phyloP scores from a whole-genome alignment of 164 flowering plant genomes.

The Aristolochia fimbriata region DNA sequence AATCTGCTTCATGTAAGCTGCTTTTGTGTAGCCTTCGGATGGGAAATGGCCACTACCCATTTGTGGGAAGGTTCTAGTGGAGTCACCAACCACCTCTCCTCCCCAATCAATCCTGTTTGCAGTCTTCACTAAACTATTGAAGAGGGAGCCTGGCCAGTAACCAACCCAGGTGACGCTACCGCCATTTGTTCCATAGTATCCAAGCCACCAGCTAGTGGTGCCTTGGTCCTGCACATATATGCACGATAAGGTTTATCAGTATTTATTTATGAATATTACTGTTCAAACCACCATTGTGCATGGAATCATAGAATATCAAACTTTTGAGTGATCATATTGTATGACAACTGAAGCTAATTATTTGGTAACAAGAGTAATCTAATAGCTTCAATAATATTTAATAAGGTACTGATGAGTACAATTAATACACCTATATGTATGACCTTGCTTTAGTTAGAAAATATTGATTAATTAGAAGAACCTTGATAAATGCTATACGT shows the following conservation, averaged over 20 bases:
- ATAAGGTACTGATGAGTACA: too few relatives aligned
- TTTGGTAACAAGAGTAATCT: too few relatives aligned
- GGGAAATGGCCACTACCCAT: conserved; percentile 1
- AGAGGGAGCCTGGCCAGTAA: neutral
- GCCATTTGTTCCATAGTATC: neutral
- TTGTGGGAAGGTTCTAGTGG: neutral
- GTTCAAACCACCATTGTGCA: too few relatives aligned
- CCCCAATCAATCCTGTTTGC: neutral
- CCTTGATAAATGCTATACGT: too few relatives aligned
- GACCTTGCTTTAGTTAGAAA: too few relatives aligned
- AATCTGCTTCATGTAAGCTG: neutral
- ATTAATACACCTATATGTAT: too few relatives aligned
- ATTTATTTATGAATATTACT: too few relatives aligned
- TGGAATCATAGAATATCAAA: too few relatives aligned
- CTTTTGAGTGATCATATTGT: too few relatives aligned
- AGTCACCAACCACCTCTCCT: neutral
- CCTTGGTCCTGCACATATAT: neutral
- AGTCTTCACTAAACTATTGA: neutral
- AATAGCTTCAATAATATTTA: too few relatives aligned
- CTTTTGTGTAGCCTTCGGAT: neutral
- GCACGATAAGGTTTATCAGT: neutral
- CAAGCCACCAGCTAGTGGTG: neutral
- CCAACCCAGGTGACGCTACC: neutral
- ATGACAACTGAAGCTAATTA: too few relatives aligned
- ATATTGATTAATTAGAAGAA: too few relatives aligned